These are phyloP conservation scores for Sphaerulina musiva DNA, from an alignment of 2,329 filamentous ascomycete species.

Conservation along the genomic window DNA sequence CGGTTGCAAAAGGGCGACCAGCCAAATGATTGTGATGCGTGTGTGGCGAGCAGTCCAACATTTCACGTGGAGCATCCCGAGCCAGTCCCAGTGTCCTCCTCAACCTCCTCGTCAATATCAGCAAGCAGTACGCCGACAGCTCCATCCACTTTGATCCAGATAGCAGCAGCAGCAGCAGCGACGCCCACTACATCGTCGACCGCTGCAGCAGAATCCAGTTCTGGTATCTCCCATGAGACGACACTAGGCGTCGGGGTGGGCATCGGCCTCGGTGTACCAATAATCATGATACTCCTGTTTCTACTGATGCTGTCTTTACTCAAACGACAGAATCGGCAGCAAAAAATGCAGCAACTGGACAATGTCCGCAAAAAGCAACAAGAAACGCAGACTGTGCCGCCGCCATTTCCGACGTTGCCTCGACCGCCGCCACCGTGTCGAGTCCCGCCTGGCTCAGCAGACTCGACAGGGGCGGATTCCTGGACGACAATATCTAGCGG, in stretches of 20 bases:
- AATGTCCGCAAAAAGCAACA: conserved; percentile 1
- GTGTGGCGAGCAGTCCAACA: conserved; percentile 5
- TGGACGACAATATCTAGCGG: conserved; percentile 7
- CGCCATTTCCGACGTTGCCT: neutral
- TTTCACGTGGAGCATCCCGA: neutral
- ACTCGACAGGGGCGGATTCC: conserved; percentile 4
- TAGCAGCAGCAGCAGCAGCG: neutral
- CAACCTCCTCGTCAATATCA: neutral
- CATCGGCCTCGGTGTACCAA: conserved; percentile 6
- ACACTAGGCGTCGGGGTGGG: conserved; percentile 10
- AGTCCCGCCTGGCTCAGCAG: neutral
- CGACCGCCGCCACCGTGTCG: neutral
- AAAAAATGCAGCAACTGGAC: conserved; percentile 8
- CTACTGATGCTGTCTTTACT: conserved; percentile 1
- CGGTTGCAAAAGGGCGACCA: conserved; percentile 11
- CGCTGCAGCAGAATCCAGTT: neutral
- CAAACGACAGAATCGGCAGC: conserved; percentile 4
- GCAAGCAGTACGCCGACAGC: neutral
- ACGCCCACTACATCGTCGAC: conserved; percentile 1
- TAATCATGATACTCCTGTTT: conserved; percentile 4
- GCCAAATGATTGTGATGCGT: conserved; percentile 10
- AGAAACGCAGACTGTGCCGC: neutral
- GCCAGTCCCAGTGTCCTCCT: neutral
- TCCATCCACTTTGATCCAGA: neutral
- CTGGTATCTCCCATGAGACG: conserved; percentile 1